Percentiles rank a stretch among this genome's conserved stretches.
phyloP scores from a whole-genome alignment of 495 filamentous ascomycete genomes.

The Penicillium soppii region DNA sequence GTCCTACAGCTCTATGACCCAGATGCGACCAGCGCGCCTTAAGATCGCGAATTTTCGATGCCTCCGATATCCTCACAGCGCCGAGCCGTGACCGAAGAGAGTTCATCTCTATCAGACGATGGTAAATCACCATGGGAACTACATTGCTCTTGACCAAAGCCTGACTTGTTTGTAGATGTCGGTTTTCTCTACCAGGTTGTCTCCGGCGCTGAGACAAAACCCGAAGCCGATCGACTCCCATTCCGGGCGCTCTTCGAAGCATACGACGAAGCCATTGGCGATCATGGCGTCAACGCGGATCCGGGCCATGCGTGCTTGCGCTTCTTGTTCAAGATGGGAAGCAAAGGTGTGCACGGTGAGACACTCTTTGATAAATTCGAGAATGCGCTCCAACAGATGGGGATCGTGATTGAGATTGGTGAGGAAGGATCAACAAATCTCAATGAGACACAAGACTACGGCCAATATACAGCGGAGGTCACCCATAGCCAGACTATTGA shows the following conservation, averaged over 20 bases:
- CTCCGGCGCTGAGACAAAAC: conserved; percentile 63
- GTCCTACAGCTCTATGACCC: conserved; percentile 50
- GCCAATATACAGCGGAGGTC: conserved; percentile 20
- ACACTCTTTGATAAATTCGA: conserved; percentile 67
- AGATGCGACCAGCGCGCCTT: conserved; percentile 51
- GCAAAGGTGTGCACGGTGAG: conserved; percentile 42
- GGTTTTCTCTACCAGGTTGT: conserved; percentile 75
- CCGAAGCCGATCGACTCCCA: conserved; percentile 61
- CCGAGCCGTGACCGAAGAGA: conserved; percentile 50
- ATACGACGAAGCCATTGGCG: conserved; percentile 69
- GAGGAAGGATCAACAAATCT: conserved; percentile 28
- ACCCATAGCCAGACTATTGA: conserved; percentile 19
- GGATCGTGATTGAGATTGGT: conserved; percentile 65
- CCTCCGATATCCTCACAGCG: conserved; percentile 53
- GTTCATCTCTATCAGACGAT: conserved; percentile 59
- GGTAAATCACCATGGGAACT: conserved; percentile 38
- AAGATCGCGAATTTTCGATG: conserved; percentile 57
- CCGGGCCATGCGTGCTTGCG: conserved; percentile 73
- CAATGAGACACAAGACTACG: conserved; percentile 28
- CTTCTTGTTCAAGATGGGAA: conserved; percentile 79
- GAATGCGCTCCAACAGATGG: conserved; percentile 59
- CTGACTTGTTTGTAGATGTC: conserved; percentile 58
- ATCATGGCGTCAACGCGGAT: conserved; percentile 65
- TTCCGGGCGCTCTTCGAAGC: conserved; percentile 79
- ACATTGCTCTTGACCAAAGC: not conserved